Base-by-base conservation (phyloP, 1,284 basidiomycete genomes). In the Vanrija humicola region DNA sequence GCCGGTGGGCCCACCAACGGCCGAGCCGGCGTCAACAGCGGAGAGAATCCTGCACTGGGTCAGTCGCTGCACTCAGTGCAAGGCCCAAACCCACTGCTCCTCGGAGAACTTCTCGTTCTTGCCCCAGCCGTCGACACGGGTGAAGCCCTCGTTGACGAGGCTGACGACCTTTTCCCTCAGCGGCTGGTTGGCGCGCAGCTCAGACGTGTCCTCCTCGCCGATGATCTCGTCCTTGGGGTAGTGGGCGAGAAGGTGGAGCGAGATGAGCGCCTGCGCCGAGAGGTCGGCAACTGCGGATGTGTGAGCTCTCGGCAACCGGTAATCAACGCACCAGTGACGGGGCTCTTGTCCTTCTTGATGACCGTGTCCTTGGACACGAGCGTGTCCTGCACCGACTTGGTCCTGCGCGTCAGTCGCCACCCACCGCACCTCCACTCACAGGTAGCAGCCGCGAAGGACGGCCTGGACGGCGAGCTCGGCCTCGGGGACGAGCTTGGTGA, bases 131-230 rank as follows among this genome's bases (percentile, higher is more conserved):
- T 56, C 64, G 43, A 68, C 73, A 21, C 61, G 68, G 25, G 55
- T 63, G 48, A 98, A 79, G 0, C 90, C 85, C 48, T 91, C 87
- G 68, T 91, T 94, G 7, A 92, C 90, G 28, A 98, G 85, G 26
- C 82, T 76, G 45, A 90, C 82, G 52, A 98, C 89, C 49, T 90
- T 83, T 26, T 83, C 79, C 26, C 85, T 75, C 57, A 96, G 77
- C 2, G 68, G 77, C 16, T 82, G 82, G 51, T 75, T 73, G 3
- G 69, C 70, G 10, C 88, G 83, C 8, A 97, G 77, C 59, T 94
- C 91, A 0, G 83, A 80, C 0, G 94, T 86, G 72, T 97, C 92
- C 77, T 98, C 96, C 77, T 99, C 96, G 29, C 94, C 96, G 34
- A 98, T 87, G 69, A 98, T 91, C 16, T 83, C 83, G 76, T 98